These are phyloP conservation scores for Waltiozyma solani DNA, from an alignment of 1,139 yeast species.

Conservation along the genomic window DNA sequence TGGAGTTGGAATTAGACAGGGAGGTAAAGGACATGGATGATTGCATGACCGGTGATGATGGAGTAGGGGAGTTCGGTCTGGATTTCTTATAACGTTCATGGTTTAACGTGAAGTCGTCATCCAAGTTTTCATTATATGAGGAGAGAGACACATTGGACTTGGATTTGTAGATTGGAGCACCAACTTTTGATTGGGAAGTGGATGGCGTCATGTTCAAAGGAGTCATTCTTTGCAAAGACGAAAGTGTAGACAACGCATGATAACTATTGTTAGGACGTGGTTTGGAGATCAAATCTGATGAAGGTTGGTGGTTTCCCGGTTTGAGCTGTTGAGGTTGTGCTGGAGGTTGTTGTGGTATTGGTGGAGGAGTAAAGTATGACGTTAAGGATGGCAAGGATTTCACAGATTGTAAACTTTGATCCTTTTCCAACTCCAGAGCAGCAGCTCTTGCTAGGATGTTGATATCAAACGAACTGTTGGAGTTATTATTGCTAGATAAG, in stretches of 20 bases:
- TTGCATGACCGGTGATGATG: slow-evolving; percentile 54
- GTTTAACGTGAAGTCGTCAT: slow-evolving; percentile 39
- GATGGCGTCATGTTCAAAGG: slow-evolving; percentile 30
- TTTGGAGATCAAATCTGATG: slow-evolving; percentile 1
- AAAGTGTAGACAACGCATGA: slow-evolving; percentile 30
- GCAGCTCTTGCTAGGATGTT: slow-evolving; percentile 78
- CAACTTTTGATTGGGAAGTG: slow-evolving; percentile 9
- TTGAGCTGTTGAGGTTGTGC: slow-evolving; percentile 18
- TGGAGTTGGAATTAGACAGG: slow-evolving; percentile 16
- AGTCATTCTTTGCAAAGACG: slow-evolving; percentile 45
- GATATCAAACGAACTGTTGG: slow-evolving; percentile 41
- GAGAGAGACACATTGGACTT: slow-evolving; percentile 23
- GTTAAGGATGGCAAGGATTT: slow-evolving; percentile 58
- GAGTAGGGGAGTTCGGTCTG: slow-evolving; percentile 68
- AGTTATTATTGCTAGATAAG: slow-evolving; percentile 3
- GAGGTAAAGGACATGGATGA: slow-evolving; percentile 23
- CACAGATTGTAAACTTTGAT: slow-evolving; percentile 35
- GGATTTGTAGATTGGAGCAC: slow-evolving; percentile 11
- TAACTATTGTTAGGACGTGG: neutral
- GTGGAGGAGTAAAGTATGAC: slow-evolving; percentile 34
- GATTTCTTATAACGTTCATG: slow-evolving; percentile 50
- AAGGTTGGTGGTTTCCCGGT: slow-evolving; percentile 18
- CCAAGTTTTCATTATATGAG: slow-evolving; percentile 20
- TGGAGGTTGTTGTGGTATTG: slow-evolving; percentile 1
- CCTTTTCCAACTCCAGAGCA: slow-evolving; percentile 59